Evolutionary conservation across 2,329 filamentous ascomycete species (phyloP).

Genomic region (Rasamsonia emersonii): DNA sequence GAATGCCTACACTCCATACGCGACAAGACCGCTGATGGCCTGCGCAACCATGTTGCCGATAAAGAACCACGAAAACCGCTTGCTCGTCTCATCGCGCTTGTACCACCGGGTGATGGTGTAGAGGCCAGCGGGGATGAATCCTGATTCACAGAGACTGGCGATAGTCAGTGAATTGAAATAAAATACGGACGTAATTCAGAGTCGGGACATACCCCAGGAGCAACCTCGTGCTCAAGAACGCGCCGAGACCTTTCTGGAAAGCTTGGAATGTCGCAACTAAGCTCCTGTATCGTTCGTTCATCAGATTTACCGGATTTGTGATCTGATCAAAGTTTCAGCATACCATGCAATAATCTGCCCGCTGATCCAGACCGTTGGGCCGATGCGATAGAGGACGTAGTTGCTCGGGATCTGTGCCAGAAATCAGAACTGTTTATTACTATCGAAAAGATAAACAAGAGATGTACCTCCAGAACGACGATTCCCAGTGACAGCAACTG

Average conservation of each 20-base stretch:
- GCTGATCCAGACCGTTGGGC: conserved; percentile 42
- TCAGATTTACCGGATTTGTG: not conserved
- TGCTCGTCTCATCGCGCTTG: conserved; percentile 39
- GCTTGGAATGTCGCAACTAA: conserved; percentile 43
- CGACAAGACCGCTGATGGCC: conserved; percentile 21
- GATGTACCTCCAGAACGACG: conserved; percentile 22
- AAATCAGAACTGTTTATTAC: not conserved
- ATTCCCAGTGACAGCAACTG: conserved; percentile 41
- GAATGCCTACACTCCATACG: conserved; percentile 15
- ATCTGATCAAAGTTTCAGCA: not conserved
- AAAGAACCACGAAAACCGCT: conserved; percentile 45
- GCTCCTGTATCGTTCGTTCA: conserved; percentile 20
- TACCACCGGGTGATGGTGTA: conserved; percentile 46
- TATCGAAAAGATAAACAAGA: not conserved
- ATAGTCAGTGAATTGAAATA: not conserved
- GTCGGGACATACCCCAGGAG: conserved; percentile 30
- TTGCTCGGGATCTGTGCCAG: conserved; percentile 36
- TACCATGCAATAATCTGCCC: conserved; percentile 39
- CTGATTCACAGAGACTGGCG: conserved; percentile 36
- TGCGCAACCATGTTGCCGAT: conserved; percentile 43
- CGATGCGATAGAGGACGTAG: conserved; percentile 42
- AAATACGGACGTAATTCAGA: not conserved
- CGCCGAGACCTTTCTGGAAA: conserved; percentile 36
- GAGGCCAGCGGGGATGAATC: conserved; percentile 44
- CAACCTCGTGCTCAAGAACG: conserved; percentile 39